Percentiles rank a stretch among this genome's conserved stretches.
These are phyloP conservation scores for Maudiozyma saulgeensis DNA, from an alignment of 805 yeast species.

Conservation along the genomic window DNA sequence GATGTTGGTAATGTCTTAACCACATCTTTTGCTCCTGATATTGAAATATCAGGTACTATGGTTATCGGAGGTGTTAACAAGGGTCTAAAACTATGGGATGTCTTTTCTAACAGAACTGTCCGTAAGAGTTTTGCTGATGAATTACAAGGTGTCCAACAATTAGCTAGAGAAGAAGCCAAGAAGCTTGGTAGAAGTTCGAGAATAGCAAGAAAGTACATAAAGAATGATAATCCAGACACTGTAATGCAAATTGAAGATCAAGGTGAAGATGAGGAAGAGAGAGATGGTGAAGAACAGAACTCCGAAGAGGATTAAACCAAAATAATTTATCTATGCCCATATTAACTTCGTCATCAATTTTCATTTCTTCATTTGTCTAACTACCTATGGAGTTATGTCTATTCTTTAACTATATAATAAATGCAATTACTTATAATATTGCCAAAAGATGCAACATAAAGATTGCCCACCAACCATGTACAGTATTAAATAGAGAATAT, in stretches of 20 bases:
- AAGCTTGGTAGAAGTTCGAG: constrained; percentile 54
- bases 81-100: constrained; percentile 87
- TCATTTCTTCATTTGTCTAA: no score
- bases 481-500: no score
- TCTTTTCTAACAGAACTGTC: constrained; percentile 71
- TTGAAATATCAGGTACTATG: constrained; percentile 75
- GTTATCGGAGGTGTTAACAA: constrained; percentile 82
- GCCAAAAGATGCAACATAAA: neutral
- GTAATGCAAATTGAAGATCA: constrained; percentile 57
- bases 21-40: constrained; percentile 75
- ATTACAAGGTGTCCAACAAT: constrained; percentile 42
- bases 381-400: no score
- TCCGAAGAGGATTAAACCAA: neutral
- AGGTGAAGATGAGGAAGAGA: constrained; percentile 49
- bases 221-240: constrained; percentile 39
- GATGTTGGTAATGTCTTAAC: constrained; percentile 89
- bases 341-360: no score
- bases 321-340: no score
- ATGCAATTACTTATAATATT: no score
- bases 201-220: constrained; percentile 62
- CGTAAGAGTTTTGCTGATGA: constrained; percentile 58
- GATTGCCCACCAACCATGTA: neutral
- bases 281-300: constrained; percentile 6
- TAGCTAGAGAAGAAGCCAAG: constrained; percentile 50
- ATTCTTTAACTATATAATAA: no score